These are phyloP conservation scores for Emiliania huxleyi DNA, from an alignment of 78 protist species.

Conservation along the genomic window DNA sequence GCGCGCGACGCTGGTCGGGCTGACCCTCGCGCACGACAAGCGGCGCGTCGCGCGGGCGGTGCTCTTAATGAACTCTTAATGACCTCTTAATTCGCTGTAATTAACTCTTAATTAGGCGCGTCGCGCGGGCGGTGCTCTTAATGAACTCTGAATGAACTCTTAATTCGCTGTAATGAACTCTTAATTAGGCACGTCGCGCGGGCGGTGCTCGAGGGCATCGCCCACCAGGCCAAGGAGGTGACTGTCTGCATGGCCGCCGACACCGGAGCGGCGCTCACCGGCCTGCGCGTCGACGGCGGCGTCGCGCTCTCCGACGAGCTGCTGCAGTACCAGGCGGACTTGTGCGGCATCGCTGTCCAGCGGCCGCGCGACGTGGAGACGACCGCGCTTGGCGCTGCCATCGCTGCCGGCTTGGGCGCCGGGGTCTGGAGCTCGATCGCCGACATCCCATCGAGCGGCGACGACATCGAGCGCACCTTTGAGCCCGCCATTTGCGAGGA, in stretches of 20 bases:
- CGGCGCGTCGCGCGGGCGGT: constrained; percentile 56
- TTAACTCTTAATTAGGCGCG: too few relatives aligned
- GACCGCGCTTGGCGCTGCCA: constrained; percentile 57
- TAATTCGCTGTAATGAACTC: too few relatives aligned
- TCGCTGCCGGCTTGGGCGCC: constrained; percentile 36
- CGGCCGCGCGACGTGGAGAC: constrained; percentile 31
- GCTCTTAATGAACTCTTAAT: too few relatives aligned
- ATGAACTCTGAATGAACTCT: too few relatives aligned
- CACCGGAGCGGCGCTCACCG: not conserved
- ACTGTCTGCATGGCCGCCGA: constrained; percentile 27
- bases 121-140: too few relatives aligned
- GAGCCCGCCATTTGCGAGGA: too few relatives aligned
- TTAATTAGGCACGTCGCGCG: constrained; percentile 60
- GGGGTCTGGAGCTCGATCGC: constrained; percentile 28
- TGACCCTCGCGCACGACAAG: constrained; percentile 38
- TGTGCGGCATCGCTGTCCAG: not conserved
- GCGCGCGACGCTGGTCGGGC: constrained; percentile 34
- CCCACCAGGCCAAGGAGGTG: constrained; percentile 43
- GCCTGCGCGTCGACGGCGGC: constrained; percentile 40
- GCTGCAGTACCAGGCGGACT: constrained; percentile 43
- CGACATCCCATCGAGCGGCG: too few relatives aligned
- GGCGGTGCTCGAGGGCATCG: constrained; percentile 53
- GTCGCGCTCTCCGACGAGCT: not conserved
- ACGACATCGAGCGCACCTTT: too few relatives aligned
- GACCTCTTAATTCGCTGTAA: too few relatives aligned